Base-by-base conservation (phyloP, 2,329 filamentous ascomycete species). In the Arthrinium puccinioides region DNA sequence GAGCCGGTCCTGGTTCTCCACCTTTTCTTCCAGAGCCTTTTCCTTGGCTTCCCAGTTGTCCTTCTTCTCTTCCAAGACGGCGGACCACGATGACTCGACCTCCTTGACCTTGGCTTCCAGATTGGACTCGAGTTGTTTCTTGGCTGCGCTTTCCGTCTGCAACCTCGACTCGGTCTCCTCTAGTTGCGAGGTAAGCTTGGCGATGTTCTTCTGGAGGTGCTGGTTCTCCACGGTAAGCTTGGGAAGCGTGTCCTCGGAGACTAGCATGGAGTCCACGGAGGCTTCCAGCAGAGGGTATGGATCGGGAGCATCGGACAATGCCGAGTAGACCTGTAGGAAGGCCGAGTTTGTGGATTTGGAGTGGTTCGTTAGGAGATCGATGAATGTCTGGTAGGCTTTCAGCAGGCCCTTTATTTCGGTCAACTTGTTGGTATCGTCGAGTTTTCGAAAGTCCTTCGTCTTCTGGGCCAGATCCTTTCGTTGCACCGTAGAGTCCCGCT, bases 381-480 rank as follows among this genome's bases (percentile, higher is more conserved):
- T 96, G 56, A 97, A 98, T 36, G 83, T 84, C 64, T 98, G 92
- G 67, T 98, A 98, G 34, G 89, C 88, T 71, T 95, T 96, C 41
- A 98, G 65, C 35, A 98, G 66, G 26, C 79, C 79, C 64, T 97
- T 98, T 66, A 94, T 80, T 60, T 98, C 92, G 5, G 72, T 70
- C 37, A 98, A 66, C 61, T 97, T 98, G 39, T 76, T 78, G 9
- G 83, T 68, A 68, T 98, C 56, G 51, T 97, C 90, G 9, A 94
- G 74, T 60, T 96, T 97, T 43, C 89, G 75, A 51, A 97, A 98
- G 53, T 97, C 90, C 55, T 98, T 98, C 1, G 92, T 98, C 71
- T 96, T 97, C 57, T 96, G 89, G n/a, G 94, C 92, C 15, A 98
- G 70, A 43, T 98, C 94, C 58, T 98, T 98, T 37, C 92, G 77